Evolutionary conservation across 129 eudicot genomes (phyloP).

Genomic region (Logfia minima): DNA sequence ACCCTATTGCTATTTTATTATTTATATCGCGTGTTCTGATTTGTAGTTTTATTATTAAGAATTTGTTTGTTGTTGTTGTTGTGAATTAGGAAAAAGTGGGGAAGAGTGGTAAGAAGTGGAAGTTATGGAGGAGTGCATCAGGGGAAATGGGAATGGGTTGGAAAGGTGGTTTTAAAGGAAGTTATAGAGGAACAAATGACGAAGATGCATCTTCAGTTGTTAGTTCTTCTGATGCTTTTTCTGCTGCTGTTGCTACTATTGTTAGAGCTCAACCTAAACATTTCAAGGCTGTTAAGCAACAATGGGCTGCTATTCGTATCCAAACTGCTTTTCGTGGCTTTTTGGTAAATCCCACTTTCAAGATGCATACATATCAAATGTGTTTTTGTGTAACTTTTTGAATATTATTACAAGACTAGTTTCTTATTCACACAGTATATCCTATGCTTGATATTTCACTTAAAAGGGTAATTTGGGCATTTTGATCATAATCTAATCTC

Average conservation of each 20-base stretch:
- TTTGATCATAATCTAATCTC: neutral
- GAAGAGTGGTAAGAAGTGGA: conserved; percentile 74
- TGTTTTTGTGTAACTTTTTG: neutral
- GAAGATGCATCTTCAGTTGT: conserved; percentile 64
- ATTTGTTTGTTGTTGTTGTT: neutral
- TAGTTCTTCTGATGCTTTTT: conserved; percentile 50
- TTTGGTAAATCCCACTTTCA: conserved; percentile 48
- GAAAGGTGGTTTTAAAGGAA: conserved; percentile 71
- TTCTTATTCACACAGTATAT: neutral
- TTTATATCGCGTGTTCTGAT: too few relatives aligned
- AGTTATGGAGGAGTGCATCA: conserved; percentile 83
- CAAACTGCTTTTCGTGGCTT: conserved; percentile 96
- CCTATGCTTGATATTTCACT: neutral
- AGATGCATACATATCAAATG: neutral
- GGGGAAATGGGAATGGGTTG: conserved; percentile 65
- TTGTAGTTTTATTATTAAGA: too few relatives aligned
- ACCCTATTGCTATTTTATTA: too few relatives aligned
- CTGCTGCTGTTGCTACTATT: conserved; percentile 90
- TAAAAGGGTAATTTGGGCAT: neutral
- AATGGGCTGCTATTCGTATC: conserved; percentile 98
- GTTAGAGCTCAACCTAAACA: conserved; percentile 86
- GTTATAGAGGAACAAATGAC: conserved; percentile 52
- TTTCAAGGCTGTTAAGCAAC: conserved; percentile 77
- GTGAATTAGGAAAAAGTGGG: conserved; percentile 56
- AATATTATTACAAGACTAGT: neutral